A percentile compares a stretch with the other conserved stretches of the same genome.
phyloP scores from a whole-genome alignment of 78 protist species.

The Chrysochromulina tobinii region DNA sequence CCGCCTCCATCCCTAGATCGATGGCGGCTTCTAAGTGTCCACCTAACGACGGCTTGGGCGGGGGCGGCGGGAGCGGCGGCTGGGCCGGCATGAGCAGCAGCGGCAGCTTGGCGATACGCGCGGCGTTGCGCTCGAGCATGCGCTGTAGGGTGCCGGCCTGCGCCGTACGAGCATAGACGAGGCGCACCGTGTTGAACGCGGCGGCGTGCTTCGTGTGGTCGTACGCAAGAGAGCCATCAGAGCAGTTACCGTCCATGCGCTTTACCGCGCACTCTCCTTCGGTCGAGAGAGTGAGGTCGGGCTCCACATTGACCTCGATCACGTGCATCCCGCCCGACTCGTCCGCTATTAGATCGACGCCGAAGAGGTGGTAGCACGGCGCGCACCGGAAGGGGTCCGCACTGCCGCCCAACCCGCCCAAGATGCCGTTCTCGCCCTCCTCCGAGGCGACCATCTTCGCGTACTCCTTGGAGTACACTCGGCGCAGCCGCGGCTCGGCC shows the following conservation, averaged over 20 bases:
- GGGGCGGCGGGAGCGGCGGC: no score
- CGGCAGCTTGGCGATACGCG: no score
- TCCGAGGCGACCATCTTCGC: background rate
- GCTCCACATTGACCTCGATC: background rate
- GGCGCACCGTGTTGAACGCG: background rate
- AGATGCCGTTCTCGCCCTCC: background rate
- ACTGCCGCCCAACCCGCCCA: background rate
- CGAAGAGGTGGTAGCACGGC: background rate
- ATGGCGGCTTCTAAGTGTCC: no score
- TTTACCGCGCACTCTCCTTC: background rate
- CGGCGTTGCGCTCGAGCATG: no score
- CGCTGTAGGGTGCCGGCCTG: no score
- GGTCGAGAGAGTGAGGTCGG: background rate
- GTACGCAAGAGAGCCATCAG: background rate
- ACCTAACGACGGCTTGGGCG: no score
- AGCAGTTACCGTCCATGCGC: background rate
- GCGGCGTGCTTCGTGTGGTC: conserved; percentile 1
- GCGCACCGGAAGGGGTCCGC: background rate
- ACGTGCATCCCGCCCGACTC: background rate
- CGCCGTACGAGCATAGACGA: background rate
- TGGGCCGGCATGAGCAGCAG: no score
- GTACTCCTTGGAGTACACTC: background rate
- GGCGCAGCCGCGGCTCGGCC: background rate
- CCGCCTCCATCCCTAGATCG: no score
- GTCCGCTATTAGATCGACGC: background rate